Conservation (phyloP, 2,329 filamentous ascomycete species). For the Colletotrichum sp. region DNA sequence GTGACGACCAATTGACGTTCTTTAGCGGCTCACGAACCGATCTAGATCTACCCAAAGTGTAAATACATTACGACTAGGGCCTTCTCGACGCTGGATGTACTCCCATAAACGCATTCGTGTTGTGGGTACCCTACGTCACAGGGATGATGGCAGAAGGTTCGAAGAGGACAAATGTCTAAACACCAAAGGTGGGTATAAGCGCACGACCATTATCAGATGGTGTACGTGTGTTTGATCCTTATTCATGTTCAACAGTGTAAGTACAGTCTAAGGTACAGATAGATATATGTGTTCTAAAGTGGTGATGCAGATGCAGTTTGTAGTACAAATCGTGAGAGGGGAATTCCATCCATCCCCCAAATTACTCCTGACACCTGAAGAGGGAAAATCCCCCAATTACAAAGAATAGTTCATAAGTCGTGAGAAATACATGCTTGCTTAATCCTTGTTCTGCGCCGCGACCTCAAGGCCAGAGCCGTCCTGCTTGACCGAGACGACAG, state of each 20-base stretch:
- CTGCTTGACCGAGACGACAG: slow-evolving; percentile 71
- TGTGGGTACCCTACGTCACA: slow-evolving; percentile 3
- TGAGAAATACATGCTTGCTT: not conserved
- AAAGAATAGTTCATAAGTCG: not conserved
- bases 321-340: not conserved
- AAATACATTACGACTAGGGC: not conserved
- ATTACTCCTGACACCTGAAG: not conserved
- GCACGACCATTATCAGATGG: not conserved
- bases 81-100: not conserved
- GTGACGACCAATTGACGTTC: not conserved
- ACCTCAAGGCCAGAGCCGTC: slow-evolving; percentile 65
- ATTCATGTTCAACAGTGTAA: not conserved
- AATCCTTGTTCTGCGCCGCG: slow-evolving; percentile 2
- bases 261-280: not conserved
- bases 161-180: slow-evolving; percentile 1
- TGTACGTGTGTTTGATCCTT: not conserved
- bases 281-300: not conserved
- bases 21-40: not conserved
- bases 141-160: slow-evolving; percentile 1
- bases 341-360: not conserved
- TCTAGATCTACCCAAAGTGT: not conserved
- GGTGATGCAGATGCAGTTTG: not conserved
- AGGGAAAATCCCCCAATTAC: not conserved
- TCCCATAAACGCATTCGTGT: not conserved
- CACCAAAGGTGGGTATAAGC: not conserved